Evolutionary conservation across 345 rosid genomes (phyloP), one percentile per base, ranked within the genome.

Genomic region (Durio zibethinus): DNA sequence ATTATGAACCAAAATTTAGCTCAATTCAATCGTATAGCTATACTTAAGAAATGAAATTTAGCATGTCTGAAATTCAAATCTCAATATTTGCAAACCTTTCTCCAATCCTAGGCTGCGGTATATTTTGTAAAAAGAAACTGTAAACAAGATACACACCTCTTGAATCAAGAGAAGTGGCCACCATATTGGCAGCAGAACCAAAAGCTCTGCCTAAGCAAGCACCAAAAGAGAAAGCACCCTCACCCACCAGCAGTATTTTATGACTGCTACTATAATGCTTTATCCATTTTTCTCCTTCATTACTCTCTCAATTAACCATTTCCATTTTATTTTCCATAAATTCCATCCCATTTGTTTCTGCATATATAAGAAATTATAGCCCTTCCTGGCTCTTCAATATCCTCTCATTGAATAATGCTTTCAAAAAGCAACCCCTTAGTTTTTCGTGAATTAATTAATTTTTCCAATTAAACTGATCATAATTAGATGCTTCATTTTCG

Each of bases 191-290:
- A 25, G 90, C 86, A 9, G 88, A 87, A 47, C 89, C 85, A 57
- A 92, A 88, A 11, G 86, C 83, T 29, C 18, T 78, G 45, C 85
- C 94, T 66, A 89, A 83, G 85, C 82, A 86, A 35, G 64, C 75
- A 4, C 90, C 74, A 72, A 90, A 89, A 0, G 91, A 89, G 75
- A 90, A 91, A 79, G 83, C 87, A 2, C 91, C 93, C 77, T 92
- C 89, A 4, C 92, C 91, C 1, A 90, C 89, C 16, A 89, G 54
- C 43, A 89, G 83, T 59, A 89, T 81, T 42, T 79, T 78, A 10
- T 92, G 84, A 9, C 15, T 60, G 67, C 82, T 82, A 40, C 48
- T 77, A 61, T 87, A 88, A 72, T 87, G 87, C 33, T 10, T 76
- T 61, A 84, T 82, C 81, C 83, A 18, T 80, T 76, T 86, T 74